Evolutionary conservation across 306 rosid species (phyloP).

Genomic region (Crataegus laevigata): DNA sequence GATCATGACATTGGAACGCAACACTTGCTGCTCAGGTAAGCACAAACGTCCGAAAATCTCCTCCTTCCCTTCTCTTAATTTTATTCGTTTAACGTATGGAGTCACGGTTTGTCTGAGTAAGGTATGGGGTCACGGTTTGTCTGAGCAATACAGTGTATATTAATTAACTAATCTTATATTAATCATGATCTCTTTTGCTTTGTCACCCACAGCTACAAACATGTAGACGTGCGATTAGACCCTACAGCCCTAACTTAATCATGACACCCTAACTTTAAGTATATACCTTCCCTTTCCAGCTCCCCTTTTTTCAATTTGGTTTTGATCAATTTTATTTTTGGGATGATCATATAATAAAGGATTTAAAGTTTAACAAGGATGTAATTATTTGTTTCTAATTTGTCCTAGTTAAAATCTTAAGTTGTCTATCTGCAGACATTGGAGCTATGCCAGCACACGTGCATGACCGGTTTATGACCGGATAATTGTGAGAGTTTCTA

Average conservation of each 20-base stretch:
- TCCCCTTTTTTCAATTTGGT: neutral
- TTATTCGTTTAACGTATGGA: slow-evolving; percentile 33
- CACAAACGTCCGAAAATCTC: slow-evolving; percentile 15
- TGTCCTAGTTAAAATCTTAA: neutral
- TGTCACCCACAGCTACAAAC: slow-evolving; percentile 53
- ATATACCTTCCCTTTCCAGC: neutral
- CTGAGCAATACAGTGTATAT: slow-evolving; percentile 38
- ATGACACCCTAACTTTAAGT: slow-evolving; percentile 41
- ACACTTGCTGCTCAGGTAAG: slow-evolving; percentile 6
- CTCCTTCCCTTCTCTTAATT: slow-evolving; percentile 2
- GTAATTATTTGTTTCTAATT: neutral
- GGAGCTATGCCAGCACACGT: too few species aligned
- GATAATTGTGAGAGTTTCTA: too few species aligned
- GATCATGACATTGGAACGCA: slow-evolving; percentile 25
- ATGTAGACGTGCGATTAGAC: slow-evolving; percentile 44
- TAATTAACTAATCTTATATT: slow-evolving; percentile 25
- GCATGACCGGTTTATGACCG: too few species aligned
- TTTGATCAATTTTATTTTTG: neutral
- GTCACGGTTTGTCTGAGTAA: slow-evolving; percentile 54
- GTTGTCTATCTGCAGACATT: too few species aligned
- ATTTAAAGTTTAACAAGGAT: neutral
- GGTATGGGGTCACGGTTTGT: slow-evolving; percentile 42
- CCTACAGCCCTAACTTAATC: slow-evolving; percentile 41
- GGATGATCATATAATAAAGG: neutral
- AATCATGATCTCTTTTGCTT: slow-evolving; percentile 30